phyloP scores from a whole-genome alignment of 805 yeast genomes.

The Candida morakotiae region DNA sequence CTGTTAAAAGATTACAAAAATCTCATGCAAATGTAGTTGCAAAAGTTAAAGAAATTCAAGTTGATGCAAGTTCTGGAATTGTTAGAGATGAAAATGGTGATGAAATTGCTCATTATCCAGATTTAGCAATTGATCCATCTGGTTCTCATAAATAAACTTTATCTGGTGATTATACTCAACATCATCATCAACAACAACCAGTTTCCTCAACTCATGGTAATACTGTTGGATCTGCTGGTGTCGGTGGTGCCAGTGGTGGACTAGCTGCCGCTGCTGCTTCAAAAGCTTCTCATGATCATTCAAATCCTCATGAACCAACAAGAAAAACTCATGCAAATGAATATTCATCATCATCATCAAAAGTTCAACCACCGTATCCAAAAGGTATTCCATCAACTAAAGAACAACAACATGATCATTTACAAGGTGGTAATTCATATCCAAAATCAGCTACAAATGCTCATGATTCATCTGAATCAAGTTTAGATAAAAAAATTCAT shows the following conservation, averaged over 20 bases:
- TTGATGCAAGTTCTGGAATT: slow-evolving; percentile 27
- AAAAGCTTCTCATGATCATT: background rate
- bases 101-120: slow-evolving; percentile 10
- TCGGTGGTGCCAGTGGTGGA: background rate
- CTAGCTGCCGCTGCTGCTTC: slow-evolving; percentile 5
- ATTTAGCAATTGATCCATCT: slow-evolving; percentile 6
- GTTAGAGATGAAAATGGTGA: slow-evolving; percentile 25
- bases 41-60: slow-evolving; percentile 19
- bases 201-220: background rate
- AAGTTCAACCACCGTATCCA: slow-evolving; percentile 3
- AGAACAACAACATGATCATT: background rate
- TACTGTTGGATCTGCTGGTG: background rate
- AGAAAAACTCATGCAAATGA: background rate
- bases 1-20: slow-evolving; percentile 20
- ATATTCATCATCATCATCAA: background rate
- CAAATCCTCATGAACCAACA: background rate
- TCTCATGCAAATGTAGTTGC: slow-evolving; percentile 18
- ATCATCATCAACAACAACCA: background rate
- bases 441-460: background rate
- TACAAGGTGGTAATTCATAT: slow-evolving; percentile 4
- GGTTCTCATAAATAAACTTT: background rate
- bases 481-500: slow-evolving; percentile 4
- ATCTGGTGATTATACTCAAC: background rate
- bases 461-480: slow-evolving; percentile 1
- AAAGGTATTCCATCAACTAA: slow-evolving; percentile 2